Base-by-base conservation (phyloP, 2,329 filamentous ascomycete genomes). In the Penicillium sp. region DNA sequence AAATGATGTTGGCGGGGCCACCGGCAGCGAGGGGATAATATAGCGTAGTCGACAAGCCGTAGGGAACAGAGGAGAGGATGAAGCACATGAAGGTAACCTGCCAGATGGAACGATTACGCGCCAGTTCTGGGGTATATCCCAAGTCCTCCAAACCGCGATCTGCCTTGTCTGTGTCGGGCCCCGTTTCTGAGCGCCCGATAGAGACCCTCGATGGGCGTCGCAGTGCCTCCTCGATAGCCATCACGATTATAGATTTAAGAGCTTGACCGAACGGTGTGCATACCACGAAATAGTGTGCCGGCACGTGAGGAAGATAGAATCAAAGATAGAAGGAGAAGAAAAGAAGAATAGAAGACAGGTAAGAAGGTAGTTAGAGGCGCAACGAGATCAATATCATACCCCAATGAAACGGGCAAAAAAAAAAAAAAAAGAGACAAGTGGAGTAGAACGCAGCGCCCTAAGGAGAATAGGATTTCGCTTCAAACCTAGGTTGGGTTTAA, bases 21-120 rank as follows among this genome's bases (percentile, higher is more conserved):
- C 86, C 86, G 66, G 87, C 83, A 16, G 80, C 81, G 21, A 88
- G 75, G 21, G 82, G 83, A 65, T 87, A 85, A 70, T 82, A 83
- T 58, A 88, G 75, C 0, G 85, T 88, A 2, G 85, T 87, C n/a
- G 76, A 81, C 16, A 87, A 73, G 42, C 85, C 85, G 60, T 85
- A 86, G 0, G 84, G 84, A 6, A 85, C 84, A 4, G 85, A 85
- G 81, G 88, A 88, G 69, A 88, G 87, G 47, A 85, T 85, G 65
- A 88, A 88, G 42, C 53, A 60, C 59, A 60, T 62, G 16, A 63
- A 62, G 6, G 55, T 58, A 26, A 63, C 55, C 47, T 60, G 59
- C 51, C 58, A 59, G 39, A 61, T 47, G 31, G 84, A 86, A 56
- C 75, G 70, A 61, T 81, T 84, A 54, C 84, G 77, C 6, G 84